Base-by-base conservation (phyloP, 257 asterid genomes). In the Apocynum venetum region DNA sequence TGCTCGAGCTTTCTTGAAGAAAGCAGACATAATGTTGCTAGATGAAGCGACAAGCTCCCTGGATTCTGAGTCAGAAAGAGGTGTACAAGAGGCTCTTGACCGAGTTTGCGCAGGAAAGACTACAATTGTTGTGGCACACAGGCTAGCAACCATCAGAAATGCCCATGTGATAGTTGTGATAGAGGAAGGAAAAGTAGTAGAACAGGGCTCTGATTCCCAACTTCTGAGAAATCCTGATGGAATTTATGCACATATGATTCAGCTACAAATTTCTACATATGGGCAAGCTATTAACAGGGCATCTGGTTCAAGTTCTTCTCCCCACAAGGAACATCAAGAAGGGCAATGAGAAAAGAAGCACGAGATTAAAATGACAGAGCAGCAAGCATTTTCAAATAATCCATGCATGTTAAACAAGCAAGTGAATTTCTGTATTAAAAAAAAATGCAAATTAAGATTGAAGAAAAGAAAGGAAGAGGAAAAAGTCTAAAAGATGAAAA, bases 31-130 rank as follows among this genome's bases (percentile, higher is more conserved):
- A 40, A 81, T 90, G 89, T 78, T 93, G 81, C 88, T 93, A 0
- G 97, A 93, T 13, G 97, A 93, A 76, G 98, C 97, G 1, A 93
- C 98, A 1, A 93, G 97, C 49, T 96, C 97, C 1, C 96, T 91
- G 0, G 98, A 93, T 47, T 89, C 91, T 0, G 97, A 91, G 83
- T 89, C 97, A 0, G 96, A 93, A 52, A 84, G 86, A 74, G 85
- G 87, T 53, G 90, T 91, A 49, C 95, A 88, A 61, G 96, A 91
- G 73, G 96, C 97, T 0, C 77, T 91, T 15, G 96, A 91, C 49
- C 91, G 91, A 0, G 91, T 89, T 3, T 91, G 97, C 63, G 78
- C 91, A 0, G 96, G 98, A 31, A 93, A 91, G 76, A 93, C 98
- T 0, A 91, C 96, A 0, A 82, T 93, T 44, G 80, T 93, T 41